Base-by-base conservation (phyloP, 176 grass and related monocot genomes). In the Phragmites australis region DNA sequence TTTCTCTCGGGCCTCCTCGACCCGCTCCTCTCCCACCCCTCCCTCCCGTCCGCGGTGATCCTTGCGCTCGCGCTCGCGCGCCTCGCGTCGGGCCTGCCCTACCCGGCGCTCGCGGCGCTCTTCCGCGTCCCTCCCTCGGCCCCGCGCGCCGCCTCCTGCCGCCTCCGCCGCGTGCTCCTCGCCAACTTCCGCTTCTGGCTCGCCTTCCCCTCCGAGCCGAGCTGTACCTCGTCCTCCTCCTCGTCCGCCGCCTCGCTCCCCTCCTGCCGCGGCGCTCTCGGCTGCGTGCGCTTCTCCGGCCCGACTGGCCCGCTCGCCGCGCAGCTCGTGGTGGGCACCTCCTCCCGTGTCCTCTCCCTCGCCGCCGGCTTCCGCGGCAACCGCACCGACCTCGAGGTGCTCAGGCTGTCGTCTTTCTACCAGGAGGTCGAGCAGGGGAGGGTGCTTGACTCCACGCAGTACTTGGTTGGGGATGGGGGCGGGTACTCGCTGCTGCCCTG, bases 131-230 rank as follows among this genome's bases (percentile, higher is more conserved):
- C 93, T 11, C 40, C 83, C 19, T 58, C 78, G 46, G 87, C 90
- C 6, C 84, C 87, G 23, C 84, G 93, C 64, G 83, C 88, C 87
- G 90, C 82, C 2, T 82, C 89, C 51, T 77, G 77, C 2, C 92
- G 83, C 65, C 87, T 94, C 77, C 85, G 92, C 77, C 92, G 89
- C 44, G 89, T 92, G 14, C 83, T 95, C 72, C 89, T 90, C 69
- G 90, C 93, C n/a, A 95, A 92, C 58, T 92, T 92, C 81, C 87
- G 84, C 12, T 95, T 95, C 84, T 95, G 90, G 90, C 84, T 92
- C 74, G 81, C 90, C 21, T 95, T 95, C 84, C 93, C 89, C 62
- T 70, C 86, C 45, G 53, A 83, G 13, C 46, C 72, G 0, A 16
- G 10, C 32, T 74, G 51, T 68, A 52, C 76, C 54, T 4, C 64